Evolutionary conservation across 2,329 filamentous ascomycete genomes (phyloP).

Genomic region (Acephala macrosclerotiorum): DNA sequence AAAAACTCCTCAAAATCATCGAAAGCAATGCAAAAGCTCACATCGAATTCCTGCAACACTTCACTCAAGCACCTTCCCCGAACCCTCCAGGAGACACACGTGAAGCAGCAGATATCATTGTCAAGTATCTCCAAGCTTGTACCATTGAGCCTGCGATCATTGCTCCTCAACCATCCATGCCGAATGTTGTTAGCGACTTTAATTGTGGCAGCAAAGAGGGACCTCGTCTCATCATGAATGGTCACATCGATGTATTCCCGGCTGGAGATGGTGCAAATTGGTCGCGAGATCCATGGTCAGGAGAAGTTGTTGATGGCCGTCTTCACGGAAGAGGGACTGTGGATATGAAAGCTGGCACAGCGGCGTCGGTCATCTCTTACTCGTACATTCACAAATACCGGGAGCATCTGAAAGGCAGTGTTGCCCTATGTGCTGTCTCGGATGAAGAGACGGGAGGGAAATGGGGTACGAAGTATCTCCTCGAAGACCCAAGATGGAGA

Average conservation of each 20-base stretch:
- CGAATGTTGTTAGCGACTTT: slow-evolving; percentile 48
- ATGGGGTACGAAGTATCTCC: slow-evolving; percentile 47
- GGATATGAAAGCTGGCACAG: slow-evolving; percentile 54
- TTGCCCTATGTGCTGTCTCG: slow-evolving; percentile 45
- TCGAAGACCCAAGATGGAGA: slow-evolving; percentile 45
- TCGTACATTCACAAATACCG: slow-evolving; percentile 41
- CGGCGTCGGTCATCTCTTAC: slow-evolving; percentile 49
- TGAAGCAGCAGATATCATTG: slow-evolving; percentile 45
- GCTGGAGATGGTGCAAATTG: slow-evolving; percentile 45
- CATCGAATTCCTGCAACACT: slow-evolving; percentile 42
- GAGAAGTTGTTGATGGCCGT: slow-evolving; percentile 43
- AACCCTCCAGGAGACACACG: slow-evolving; percentile 49
- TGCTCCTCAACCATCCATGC: slow-evolving; percentile 41
- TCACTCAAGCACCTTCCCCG: slow-evolving; percentile 47
- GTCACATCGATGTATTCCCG: slow-evolving; percentile 52
- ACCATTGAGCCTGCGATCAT: slow-evolving; percentile 40
- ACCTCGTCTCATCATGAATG: slow-evolving; percentile 49
- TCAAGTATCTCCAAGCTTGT: slow-evolving; percentile 39
- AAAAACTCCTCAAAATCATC: slow-evolving; percentile 16
- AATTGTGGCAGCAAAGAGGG: slow-evolving; percentile 29
- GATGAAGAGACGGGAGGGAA: slow-evolving; percentile 51
- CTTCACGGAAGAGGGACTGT: slow-evolving; percentile 50
- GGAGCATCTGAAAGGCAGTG: slow-evolving; percentile 34
- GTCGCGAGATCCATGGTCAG: slow-evolving; percentile 48
- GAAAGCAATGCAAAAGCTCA: slow-evolving; percentile 17